Base-by-base conservation (phyloP, 192 early-diverging fungal genomes). In the Lobosporangium transversale region DNA sequence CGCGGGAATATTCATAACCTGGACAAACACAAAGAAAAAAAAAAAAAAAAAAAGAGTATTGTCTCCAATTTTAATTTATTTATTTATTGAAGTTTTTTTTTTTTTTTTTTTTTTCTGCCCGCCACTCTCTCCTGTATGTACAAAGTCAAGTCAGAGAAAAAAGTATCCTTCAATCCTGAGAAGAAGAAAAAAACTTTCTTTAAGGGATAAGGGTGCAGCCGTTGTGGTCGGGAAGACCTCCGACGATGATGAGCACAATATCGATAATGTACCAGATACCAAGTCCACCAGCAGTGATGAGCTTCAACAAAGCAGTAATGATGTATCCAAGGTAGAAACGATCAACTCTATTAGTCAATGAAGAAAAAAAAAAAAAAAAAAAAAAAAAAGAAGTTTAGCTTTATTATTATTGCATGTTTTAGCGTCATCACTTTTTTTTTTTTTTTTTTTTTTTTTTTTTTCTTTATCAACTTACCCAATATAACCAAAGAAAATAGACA, bases 301-400 rank as follows among this genome's bases (percentile, higher is more conserved):
- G 75, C 62, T 85, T 85, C 49, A 85, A 53, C 52, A 82, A 43
- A 21, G 82, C 73, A 11, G 80, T 59, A 70, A 83, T 80, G 42
- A 86, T 68, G 50, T 86, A 86, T 33, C 82, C 82, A 50, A 86
- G 79, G 65, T 86, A 86, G 82, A 86, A 86, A 37, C 85, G 85
- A 66, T 86, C 85, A 57, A 86, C 67, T 74, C 82, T 80, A 44
- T 30, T 11, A 2, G 40, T 2, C 18, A 40, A 18, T 40, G 50
- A 29, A 12, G 30, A 56, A 63, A 53, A 73, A 47, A 67, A 23
- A 42, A 63, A 15, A 14, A 40, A 14, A 10, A 14, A 10, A 14
- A 40, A 14, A 40, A 40, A 40, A 40, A 40, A 40, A 32, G 29
- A 37, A 51, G n/a, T n/a, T n/a, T n/a, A n/a, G n/a, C n/a, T n/a